A percentile compares a stretch with the other conserved stretches of the same genome.
Evolutionary conservation across 164 flowering plant species (phyloP).

Genomic region (Litsea cubeba): DNA sequence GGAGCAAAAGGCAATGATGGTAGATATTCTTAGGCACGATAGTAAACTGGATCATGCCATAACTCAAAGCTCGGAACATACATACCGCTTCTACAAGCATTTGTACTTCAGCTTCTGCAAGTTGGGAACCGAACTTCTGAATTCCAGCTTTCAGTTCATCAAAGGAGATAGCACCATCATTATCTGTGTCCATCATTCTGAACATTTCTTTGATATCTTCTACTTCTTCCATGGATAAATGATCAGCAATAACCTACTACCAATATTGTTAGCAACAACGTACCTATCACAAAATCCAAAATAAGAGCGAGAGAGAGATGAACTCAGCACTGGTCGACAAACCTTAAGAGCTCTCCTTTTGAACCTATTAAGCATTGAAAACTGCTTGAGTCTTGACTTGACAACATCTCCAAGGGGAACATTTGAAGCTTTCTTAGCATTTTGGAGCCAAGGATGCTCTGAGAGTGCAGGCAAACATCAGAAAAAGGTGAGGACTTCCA

Average conservation of each 20-base stretch:
- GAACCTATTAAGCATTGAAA: slow-evolving; percentile 91
- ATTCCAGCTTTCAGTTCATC: slow-evolving; percentile 78
- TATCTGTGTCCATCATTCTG: slow-evolving; percentile 68
- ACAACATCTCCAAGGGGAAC: slow-evolving; percentile 93
- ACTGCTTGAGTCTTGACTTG: slow-evolving; percentile 85
- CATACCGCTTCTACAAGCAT: slow-evolving; percentile 88
- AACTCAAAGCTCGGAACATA: slow-evolving; percentile 2
- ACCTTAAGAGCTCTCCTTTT: slow-evolving; percentile 89
- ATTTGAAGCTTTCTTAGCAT: slow-evolving; percentile 90
- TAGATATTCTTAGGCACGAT: too few relatives aligned
- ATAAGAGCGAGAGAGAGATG: not conserved
- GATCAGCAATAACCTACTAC: slow-evolving; percentile 80
- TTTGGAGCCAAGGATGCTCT: slow-evolving; percentile 93
- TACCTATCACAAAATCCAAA: slow-evolving; percentile 2
- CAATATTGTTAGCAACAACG: not conserved
- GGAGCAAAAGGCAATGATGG: too few relatives aligned
- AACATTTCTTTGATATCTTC: slow-evolving; percentile 84
- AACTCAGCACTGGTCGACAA: slow-evolving; percentile 18
- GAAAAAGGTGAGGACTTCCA: not conserved
- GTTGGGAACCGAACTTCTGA: slow-evolving; percentile 55
- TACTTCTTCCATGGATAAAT: slow-evolving; percentile 76
- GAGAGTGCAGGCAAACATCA: slow-evolving; percentile 3
- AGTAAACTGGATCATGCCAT: too few relatives aligned
- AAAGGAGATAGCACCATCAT: slow-evolving; percentile 64
- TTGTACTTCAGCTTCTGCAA: slow-evolving; percentile 81